These are phyloP conservation scores for Kodamaea kaohsiungensis DNA, from an alignment of 805 yeast species.

Conservation along the genomic window DNA sequence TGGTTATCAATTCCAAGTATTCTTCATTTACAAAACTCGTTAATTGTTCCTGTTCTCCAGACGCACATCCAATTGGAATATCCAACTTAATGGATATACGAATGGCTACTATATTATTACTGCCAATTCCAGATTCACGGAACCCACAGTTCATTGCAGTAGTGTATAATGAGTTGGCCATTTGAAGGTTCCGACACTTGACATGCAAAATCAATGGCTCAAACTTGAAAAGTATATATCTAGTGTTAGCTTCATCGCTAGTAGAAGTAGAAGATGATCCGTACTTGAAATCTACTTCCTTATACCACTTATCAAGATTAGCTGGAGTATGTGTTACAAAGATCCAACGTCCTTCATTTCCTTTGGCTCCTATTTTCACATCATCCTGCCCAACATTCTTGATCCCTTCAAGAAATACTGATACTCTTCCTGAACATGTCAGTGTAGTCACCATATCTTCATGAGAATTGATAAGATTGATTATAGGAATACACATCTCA, in stretches of 20 bases:
- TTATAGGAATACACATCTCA: slow-evolving; percentile 68
- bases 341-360: slow-evolving; percentile 82
- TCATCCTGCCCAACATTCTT: slow-evolving; percentile 34
- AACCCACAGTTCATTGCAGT: slow-evolving; percentile 84
- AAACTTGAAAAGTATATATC: slow-evolving; percentile 72
- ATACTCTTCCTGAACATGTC: slow-evolving; percentile 84
- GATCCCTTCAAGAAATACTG: slow-evolving; percentile 77
- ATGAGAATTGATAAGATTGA: slow-evolving; percentile 62
- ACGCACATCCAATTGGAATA: slow-evolving; percentile 67
- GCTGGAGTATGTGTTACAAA: slow-evolving; percentile 69
- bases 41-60: slow-evolving; percentile 27
- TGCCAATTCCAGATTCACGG: slow-evolving; percentile 84
- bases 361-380: slow-evolving; percentile 72
- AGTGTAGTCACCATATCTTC: slow-evolving; percentile 80
- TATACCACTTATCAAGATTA: slow-evolving; percentile 52
- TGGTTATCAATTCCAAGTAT: slow-evolving; percentile 54
- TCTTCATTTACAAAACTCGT: slow-evolving; percentile 49
- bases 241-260: slow-evolving; percentile 22
- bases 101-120: slow-evolving; percentile 74
- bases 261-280: slow-evolving; percentile 8
- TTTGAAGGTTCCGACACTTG: slow-evolving; percentile 61
- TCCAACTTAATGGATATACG: slow-evolving; percentile 75
- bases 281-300: slow-evolving; percentile 25
- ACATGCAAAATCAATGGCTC: slow-evolving; percentile 88
- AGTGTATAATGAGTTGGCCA: slow-evolving; percentile 64